phyloP scores from a whole-genome alignment of 2,329 filamentous ascomycete species.

The Diaporthe aspalathi region DNA sequence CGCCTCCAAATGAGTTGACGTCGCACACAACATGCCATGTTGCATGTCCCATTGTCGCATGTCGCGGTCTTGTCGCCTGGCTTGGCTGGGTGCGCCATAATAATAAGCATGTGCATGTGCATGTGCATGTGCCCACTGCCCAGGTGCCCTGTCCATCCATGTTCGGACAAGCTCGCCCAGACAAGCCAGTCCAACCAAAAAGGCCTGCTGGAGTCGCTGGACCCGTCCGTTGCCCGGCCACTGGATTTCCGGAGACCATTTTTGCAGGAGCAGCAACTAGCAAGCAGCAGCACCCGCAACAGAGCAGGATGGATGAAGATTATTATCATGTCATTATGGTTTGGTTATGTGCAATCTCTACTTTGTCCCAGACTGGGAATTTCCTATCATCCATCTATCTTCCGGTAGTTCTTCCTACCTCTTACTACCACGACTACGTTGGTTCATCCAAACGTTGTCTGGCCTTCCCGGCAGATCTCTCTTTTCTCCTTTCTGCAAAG shows the following conservation, averaged over 20 bases:
- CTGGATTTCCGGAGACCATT: constrained; percentile 31
- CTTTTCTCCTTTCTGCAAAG: neutral
- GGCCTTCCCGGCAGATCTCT: constrained; percentile 2
- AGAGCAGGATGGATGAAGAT: no score
- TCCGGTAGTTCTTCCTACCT: no score
- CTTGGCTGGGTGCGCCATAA: no score
- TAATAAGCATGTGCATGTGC: no score
- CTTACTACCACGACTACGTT: neutral
- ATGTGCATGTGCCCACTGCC: no score
- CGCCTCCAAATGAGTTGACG: constrained; percentile 30
- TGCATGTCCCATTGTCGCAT: constrained; percentile 1
- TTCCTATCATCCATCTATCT: neutral
- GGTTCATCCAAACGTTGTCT: constrained; percentile 13
- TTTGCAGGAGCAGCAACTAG: neutral
- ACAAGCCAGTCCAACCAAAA: neutral
- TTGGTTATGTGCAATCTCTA: constrained; percentile 14
- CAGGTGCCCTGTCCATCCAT: constrained; percentile 5
- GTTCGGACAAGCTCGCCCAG: neutral
- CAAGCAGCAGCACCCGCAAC: no score
- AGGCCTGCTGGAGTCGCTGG: neutral
- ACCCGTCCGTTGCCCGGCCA: constrained; percentile 39
- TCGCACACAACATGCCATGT: constrained; percentile 26
- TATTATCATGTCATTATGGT: neutral
- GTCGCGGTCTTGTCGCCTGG: neutral
- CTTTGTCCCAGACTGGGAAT: neutral